Evolutionary conservation across 2,329 filamentous ascomycete genomes (phyloP).

Genomic region (Scolecobasidium constrictum): DNA sequence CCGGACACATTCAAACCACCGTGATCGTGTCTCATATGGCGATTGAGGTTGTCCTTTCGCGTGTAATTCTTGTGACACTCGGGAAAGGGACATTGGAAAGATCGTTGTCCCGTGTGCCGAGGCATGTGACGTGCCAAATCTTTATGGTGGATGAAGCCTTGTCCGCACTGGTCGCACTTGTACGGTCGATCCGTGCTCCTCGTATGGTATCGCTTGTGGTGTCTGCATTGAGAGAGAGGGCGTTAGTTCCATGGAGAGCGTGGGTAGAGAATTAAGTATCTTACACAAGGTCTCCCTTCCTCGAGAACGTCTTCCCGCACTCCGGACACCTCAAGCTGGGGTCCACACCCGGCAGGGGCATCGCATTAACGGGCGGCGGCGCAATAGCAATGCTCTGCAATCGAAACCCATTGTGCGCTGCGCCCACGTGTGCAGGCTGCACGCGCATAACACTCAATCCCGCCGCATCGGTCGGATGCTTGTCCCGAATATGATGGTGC

Average conservation of each 20-base stretch:
- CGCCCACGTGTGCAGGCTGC: background rate
- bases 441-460: background rate
- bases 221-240: background rate
- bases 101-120: conserved; percentile 68
- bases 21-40: conserved; percentile 51
- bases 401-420: background rate
- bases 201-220: conserved; percentile 9
- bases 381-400: conserved; percentile 4
- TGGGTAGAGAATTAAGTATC: too few relatives aligned
- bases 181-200: conserved; percentile 7
- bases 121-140: conserved; percentile 9
- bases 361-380: background rate
- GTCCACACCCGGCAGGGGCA: background rate
- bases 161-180: conserved; percentile 9
- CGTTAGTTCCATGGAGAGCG: background rate
- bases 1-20: background rate
- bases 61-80: conserved; percentile 72
- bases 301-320: conserved; percentile 3
- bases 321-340: conserved; percentile 4
- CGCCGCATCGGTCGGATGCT: background rate
- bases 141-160: conserved; percentile 9
- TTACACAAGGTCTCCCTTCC: conserved; percentile 7
- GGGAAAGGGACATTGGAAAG: conserved; percentile 59
- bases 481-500: background rate
- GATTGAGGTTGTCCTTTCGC: conserved; percentile 74